Evolutionary conservation across 129 eudicot genomes (phyloP).

Genomic region (Lonicera japonica): DNA sequence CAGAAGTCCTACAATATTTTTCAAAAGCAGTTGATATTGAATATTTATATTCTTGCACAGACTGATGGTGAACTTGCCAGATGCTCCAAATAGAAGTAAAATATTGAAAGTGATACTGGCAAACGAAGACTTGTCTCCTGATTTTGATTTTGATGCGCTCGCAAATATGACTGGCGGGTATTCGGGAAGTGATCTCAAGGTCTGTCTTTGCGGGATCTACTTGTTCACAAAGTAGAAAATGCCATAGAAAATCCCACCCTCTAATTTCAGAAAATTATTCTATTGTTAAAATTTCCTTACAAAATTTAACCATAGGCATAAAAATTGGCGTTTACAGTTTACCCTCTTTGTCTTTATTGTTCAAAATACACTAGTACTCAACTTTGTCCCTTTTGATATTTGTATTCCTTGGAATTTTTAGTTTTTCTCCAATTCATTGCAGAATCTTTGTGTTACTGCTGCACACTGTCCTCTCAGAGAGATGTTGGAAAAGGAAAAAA

Average conservation of each 20-base stretch:
- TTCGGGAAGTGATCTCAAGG: constrained; percentile 98
- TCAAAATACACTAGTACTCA: too few species aligned
- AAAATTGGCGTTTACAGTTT: too few species aligned
- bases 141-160: constrained; percentile 73
- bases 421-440: constrained; percentile 7
- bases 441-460: constrained; percentile 95
- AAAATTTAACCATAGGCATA: too few species aligned
- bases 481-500: constrained; percentile 72
- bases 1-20: too few species aligned
- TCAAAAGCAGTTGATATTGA: too few species aligned
- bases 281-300: neutral
- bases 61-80: constrained; percentile 94
- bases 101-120: constrained; percentile 74
- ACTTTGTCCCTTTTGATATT: too few species aligned
- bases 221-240: neutral
- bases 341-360: too few species aligned
- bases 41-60: constrained; percentile 21
- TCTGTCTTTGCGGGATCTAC: neutral
- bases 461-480: constrained; percentile 91
- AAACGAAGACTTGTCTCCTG: constrained; percentile 80
- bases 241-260: too few species aligned
- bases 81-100: constrained; percentile 86
- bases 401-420: too few species aligned
- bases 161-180: constrained; percentile 95
- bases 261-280: too few species aligned